phyloP scores from a whole-genome alignment of 805 yeast species.

The Yarrowia sp. region DNA sequence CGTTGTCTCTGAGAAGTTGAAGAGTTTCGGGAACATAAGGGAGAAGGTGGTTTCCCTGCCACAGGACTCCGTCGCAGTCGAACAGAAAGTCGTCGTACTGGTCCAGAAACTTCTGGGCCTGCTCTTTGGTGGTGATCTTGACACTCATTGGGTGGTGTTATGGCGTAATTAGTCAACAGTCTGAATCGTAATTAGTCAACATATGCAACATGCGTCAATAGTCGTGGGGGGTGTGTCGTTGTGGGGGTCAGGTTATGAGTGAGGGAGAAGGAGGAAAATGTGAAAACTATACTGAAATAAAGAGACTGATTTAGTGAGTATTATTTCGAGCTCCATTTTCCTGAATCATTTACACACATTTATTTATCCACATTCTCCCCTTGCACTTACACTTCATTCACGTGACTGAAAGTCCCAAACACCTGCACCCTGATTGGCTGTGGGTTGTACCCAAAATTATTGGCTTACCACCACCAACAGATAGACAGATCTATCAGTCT shows the following conservation, averaged over 20 bases:
- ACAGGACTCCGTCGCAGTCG: conserved; percentile 97
- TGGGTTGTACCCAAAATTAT: conserved; percentile 34
- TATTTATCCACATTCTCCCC: not conserved
- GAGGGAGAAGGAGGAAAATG: no score
- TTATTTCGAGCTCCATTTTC: not conserved
- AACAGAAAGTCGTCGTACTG: conserved; percentile 85
- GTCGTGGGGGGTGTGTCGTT: not conserved
- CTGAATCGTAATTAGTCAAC: not conserved
- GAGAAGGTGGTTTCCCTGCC: conserved; percentile 85
- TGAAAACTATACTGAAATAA: not conserved
- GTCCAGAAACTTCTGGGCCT: conserved; percentile 58
- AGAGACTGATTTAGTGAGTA: not conserved
- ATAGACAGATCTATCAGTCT: conserved; percentile 35
- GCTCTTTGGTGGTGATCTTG: conserved; percentile 45
- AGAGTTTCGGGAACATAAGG: conserved; percentile 83
- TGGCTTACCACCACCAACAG: conserved; percentile 36
- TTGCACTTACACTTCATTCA: conserved; percentile 6
- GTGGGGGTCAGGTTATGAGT: conserved; percentile 15
- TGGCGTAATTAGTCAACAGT: not conserved
- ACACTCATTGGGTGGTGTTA: conserved; percentile 26
- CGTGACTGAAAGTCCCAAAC: conserved; percentile 36
- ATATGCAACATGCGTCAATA: conserved; percentile 11
- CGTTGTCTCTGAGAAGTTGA: conserved; percentile 58
- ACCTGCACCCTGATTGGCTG: conserved; percentile 39
- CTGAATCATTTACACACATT: not conserved